Evolutionary conservation across 2,329 filamentous ascomycete species (phyloP).

Genomic region (Beauveria sp.): DNA sequence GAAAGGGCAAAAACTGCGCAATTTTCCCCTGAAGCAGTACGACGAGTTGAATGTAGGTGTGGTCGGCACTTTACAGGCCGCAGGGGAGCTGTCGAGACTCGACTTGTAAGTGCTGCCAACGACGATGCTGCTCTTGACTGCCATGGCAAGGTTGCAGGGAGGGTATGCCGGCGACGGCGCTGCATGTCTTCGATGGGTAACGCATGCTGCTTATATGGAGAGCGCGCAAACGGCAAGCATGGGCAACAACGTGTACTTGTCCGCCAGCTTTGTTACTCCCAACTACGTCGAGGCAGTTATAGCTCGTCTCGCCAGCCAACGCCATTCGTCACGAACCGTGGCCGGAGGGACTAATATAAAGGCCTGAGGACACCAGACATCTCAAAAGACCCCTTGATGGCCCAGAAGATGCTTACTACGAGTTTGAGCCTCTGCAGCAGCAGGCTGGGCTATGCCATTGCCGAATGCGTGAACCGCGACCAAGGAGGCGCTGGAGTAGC

Average conservation of each 20-base stretch:
- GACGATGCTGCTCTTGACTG: background rate
- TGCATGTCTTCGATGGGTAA: background rate
- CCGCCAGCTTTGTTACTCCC: background rate
- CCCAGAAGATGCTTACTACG: conserved; percentile 1
- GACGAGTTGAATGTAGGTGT: background rate
- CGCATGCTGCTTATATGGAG: background rate
- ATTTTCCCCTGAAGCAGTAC: conserved; percentile 4
- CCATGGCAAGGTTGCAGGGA: background rate
- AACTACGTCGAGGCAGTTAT: background rate
- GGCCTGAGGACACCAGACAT: background rate
- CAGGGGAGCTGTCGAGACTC: background rate
- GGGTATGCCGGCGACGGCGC: background rate
- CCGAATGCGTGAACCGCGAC: background rate
- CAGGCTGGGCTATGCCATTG: background rate
- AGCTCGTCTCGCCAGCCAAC: background rate
- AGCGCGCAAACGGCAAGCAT: background rate
- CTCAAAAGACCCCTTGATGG: background rate
- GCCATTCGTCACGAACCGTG: background rate
- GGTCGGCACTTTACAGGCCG: background rate
- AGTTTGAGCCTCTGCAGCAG: conserved; percentile 8
- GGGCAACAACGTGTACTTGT: background rate
- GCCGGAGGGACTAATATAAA: background rate
- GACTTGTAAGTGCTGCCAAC: background rate
- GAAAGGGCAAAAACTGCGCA: background rate
- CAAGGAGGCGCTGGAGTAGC: background rate